Evolutionary conservation across 2,329 filamentous ascomycete species (phyloP), one percentile per base, ranked within the genome.

Genomic region (Fonsecaea multimorphosa): DNA sequence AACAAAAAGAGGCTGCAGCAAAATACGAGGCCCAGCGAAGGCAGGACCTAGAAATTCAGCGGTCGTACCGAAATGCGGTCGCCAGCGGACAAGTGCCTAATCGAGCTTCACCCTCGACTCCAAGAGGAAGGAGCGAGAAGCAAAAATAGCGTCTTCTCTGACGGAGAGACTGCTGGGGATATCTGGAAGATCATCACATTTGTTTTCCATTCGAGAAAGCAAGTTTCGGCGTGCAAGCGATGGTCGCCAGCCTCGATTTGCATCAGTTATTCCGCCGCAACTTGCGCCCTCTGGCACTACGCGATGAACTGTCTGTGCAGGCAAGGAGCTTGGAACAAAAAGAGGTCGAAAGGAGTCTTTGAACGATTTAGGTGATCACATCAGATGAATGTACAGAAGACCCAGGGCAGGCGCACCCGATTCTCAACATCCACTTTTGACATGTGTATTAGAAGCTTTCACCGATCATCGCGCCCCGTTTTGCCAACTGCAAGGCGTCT

Each of bases 11-110:
- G 8, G 40, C 58, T 12, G 56, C 61, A 5, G 62, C 58, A 32
- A 61, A 58, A 11, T 68, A 68, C 24, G 66, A 68, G 49, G 66
- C 66, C 52, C 66, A 68, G 46, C 66, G 66, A 27, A 54, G 44
- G 44, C 62, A 60, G 24, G 66, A 68, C 22, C 55, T 68, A 9
- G 62, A 68, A 31, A 52, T 63, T 31, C 54, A 63, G 40, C 64
- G 66, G 32, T 32, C 51, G 22, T 60, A 65, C 24, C 62, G 66
- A 27, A 68, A 68, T 40, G 58, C 63, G 19, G 49, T 34, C 22
- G 59, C 59, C 7, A 52, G 31, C 2, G 27, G 59, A 11, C 52
- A 54, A 34, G 27, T 32, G 6, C 27, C 52, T 32, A 49, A 22
- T 19, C 53, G 22, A 2, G 38, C 19, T 36, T 49, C 49, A 3